Percentiles rank a stretch among this genome's conserved stretches.
Conservation (phyloP, 78 protist genomes). For the Dictyostelium brefeldianum region DNA sequence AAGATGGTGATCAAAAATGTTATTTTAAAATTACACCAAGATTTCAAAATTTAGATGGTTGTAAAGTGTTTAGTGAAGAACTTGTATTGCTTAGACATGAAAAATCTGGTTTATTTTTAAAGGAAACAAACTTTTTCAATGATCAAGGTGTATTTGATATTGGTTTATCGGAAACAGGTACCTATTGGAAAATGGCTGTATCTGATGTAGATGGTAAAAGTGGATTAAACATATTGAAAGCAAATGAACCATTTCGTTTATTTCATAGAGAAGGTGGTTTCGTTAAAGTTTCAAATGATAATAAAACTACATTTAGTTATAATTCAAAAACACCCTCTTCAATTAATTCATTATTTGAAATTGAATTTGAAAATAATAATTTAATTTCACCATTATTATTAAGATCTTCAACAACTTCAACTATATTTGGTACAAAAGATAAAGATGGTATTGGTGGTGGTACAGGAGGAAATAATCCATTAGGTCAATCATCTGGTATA, state of each 20-base stretch:
- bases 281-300: slow-evolving; percentile 32
- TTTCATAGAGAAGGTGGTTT: slow-evolving; percentile 78
- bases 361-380: slow-evolving; percentile 37
- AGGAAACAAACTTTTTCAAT: slow-evolving; percentile 32
- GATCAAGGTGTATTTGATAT: slow-evolving; percentile 70
- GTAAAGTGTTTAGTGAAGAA: slow-evolving; percentile 40
- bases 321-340: slow-evolving; percentile 67
- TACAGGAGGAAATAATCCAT: neutral
- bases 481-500: neutral
- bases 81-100: slow-evolving; percentile 62
- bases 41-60: slow-evolving; percentile 27
- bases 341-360: slow-evolving; percentile 49
- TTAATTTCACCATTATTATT: slow-evolving; percentile 2
- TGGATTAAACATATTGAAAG: slow-evolving; percentile 14
- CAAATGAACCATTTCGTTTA: slow-evolving; percentile 71
- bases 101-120: slow-evolving; percentile 52
- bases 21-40: slow-evolving; percentile 68
- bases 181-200: slow-evolving; percentile 50
- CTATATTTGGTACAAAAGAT: neutral
- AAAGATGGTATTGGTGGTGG: neutral
- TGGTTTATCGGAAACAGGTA: slow-evolving; percentile 31
- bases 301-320: slow-evolving; percentile 60
- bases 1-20: slow-evolving; percentile 73
- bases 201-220: slow-evolving; percentile 73
- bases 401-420: neutral